Conservation (phyloP, 495 filamentous ascomycete species). For the Lophiostoma macrostomum region DNA sequence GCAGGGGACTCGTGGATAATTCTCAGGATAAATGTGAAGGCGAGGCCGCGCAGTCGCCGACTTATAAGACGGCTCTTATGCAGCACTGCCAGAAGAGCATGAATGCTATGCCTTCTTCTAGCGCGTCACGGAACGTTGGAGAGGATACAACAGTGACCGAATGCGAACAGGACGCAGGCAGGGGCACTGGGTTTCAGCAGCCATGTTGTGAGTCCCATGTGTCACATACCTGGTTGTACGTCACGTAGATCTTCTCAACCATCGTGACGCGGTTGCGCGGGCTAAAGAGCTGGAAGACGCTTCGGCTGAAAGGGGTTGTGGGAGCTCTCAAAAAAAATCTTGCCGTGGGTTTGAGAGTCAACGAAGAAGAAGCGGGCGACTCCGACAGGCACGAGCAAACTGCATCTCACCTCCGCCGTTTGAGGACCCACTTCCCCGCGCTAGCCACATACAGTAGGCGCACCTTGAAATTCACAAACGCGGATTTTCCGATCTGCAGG, state of each 20-base stretch:
- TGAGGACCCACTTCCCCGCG: constrained; percentile 3
- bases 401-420: too few species aligned
- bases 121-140: too few species aligned
- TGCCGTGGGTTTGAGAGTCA: constrained; percentile 17
- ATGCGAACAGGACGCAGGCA: neutral
- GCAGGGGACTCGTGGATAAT: too few species aligned
- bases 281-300: neutral
- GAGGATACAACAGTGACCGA: too few species aligned
- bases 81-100: too few species aligned
- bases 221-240: constrained; percentile 81
- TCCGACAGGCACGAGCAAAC: neutral
- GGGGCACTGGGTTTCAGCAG: neutral
- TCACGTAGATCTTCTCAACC: constrained; percentile 88
- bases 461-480: neutral
- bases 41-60: too few species aligned
- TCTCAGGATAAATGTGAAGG: neutral
- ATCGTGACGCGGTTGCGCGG: too few species aligned
- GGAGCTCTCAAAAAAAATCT: constrained; percentile 21
- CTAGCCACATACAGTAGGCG: neutral
- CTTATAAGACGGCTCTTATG: too few species aligned
- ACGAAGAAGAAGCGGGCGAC: constrained; percentile 6
- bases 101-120: too few species aligned
- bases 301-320: neutral
- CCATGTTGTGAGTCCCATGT: neutral
- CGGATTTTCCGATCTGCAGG: neutral